Base-by-base conservation (phyloP, 495 filamentous ascomycete species). In the Barbatosphaeria neglecta region DNA sequence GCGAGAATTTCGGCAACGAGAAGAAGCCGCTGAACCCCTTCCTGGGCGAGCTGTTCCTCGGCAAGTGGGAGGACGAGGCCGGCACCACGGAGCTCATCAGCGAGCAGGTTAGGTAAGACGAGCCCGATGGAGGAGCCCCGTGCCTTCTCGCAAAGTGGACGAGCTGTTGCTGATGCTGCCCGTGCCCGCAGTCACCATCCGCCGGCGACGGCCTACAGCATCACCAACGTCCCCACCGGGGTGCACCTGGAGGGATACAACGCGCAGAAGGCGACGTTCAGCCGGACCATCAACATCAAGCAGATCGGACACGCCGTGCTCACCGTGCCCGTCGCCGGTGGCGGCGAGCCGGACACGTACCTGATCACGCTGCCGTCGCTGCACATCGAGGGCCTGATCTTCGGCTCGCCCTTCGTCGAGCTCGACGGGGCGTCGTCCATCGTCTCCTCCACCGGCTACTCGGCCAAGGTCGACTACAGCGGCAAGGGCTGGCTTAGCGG, bases 11-110 rank as follows among this genome's bases (percentile, higher is more conserved):
- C 39, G 87, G 87, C 19, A 88, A 88, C 54, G 92, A 96, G 73
- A 97, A 97, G 75, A 97, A 98, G 70, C 92, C 92, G 0, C 69
- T 98, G 49, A 97, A 95, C 57, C 86, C 86, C 1, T 92, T 92
- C 65, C 63, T 92, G 17, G 92, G 92, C 31, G 92, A 98, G 65
- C 66, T 95, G 24, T 97, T 95, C 58, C 61, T 95, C 4, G 90
- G 90, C 2, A 83, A 77, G 59, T 96, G 90, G 90, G 77, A 83
- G 50, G 82, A 88, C 45, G 76, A 78, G 31, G 74, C 75, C 17
- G 87, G 89, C 10, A 81, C 76, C 24, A 88, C 83, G 11, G 69
- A 73, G 38, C 60, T 88, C 48, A 62, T 74, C 47, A 68, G 61
- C 56, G 66, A 97, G 83, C 66, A 56, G 82, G 87, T 62, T 73